Conservation (phyloP, 208 protist genomes). For the Leishmania amazonensis region DNA sequence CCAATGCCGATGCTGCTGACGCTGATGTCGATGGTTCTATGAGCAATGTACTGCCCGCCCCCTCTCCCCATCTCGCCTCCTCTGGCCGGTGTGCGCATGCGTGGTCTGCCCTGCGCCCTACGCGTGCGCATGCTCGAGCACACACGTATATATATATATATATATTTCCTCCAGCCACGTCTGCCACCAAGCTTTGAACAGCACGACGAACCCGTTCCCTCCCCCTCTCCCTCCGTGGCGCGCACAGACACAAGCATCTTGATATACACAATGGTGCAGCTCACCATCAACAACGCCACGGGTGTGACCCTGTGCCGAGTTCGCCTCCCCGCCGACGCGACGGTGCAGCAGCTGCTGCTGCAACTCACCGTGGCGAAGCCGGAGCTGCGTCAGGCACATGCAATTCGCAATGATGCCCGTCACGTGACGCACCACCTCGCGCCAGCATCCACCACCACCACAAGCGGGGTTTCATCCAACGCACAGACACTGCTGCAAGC, state of each 20-base stretch:
- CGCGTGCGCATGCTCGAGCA: neutral
- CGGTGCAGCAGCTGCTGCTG: slow-evolving; percentile 8
- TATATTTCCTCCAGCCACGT: neutral
- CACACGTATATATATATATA: neutral
- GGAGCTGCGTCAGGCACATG: neutral
- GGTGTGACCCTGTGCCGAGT: slow-evolving; percentile 12
- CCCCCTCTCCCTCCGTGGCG: neutral
- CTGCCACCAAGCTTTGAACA: neutral
- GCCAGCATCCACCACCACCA: neutral
- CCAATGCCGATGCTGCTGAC: neutral
- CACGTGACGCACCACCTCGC: neutral
- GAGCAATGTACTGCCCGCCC: neutral
- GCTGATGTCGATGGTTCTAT: neutral
- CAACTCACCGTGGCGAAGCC: neutral
- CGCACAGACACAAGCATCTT: neutral
- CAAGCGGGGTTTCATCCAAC: neutral
- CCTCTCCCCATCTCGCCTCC: neutral
- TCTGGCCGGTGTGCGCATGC: neutral
- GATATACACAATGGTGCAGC: slow-evolving; percentile 13
- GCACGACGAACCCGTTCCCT: neutral
- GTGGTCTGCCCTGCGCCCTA: neutral
- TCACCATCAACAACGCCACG: slow-evolving; percentile 2
- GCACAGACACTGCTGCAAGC: slow-evolving; percentile 12
- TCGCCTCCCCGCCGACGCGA: slow-evolving; percentile 3
- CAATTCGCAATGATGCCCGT: slow-evolving; percentile 22